Evolutionary conservation across 331 rosid genomes (phyloP), one percentile per base, ranked within the genome.

Genomic region (Prunus yedoensis): DNA sequence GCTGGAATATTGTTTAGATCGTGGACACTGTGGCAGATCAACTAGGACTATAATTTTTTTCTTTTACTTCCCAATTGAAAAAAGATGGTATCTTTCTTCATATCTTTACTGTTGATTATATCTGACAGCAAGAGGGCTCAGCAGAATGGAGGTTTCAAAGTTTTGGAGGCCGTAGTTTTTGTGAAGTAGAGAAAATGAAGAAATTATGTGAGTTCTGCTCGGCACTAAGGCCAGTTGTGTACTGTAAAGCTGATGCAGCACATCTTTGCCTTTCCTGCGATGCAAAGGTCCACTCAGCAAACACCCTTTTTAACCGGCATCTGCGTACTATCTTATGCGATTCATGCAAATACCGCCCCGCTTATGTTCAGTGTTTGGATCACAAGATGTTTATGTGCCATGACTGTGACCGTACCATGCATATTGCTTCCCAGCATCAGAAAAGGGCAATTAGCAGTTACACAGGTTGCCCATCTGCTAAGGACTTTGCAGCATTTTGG

Each of bases 251-350:
- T 9, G 98, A 94, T 86, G 89, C 89, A 73, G 98, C 96, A 51
- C 83, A 81, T 77, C 96, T 94, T 54, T 94, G 98, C 75, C 94
- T 94, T 18, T 85, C 91, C 77, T 91, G 98, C 75, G 96, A 94
- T 64, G 89, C 97, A 1, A 91, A 90, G 81, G 94, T 94, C 65
- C 98, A 94, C 80, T 86, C 91, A 28, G 96, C 97, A 17, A 91
- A 94, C 79, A 77, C 90, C 46, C 80, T 94, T 80, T 91, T 97
- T 3, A 74, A 83, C 56, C 82, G 97, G 23, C 97, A 94, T 75
- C 75, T 78, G 75, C 85, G 95, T 53, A 79, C 79, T 52, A 84
- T 90, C 21, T 73, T 91, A 28, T 91, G 98, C 62, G 87, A 91
- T 51, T 78, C 78, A 1, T 94, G 98, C 71, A 38, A 88, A 70